phyloP scores from a whole-genome alignment of 2,329 filamentous ascomycete species.

The Pseudogymnoascus sp. region DNA sequence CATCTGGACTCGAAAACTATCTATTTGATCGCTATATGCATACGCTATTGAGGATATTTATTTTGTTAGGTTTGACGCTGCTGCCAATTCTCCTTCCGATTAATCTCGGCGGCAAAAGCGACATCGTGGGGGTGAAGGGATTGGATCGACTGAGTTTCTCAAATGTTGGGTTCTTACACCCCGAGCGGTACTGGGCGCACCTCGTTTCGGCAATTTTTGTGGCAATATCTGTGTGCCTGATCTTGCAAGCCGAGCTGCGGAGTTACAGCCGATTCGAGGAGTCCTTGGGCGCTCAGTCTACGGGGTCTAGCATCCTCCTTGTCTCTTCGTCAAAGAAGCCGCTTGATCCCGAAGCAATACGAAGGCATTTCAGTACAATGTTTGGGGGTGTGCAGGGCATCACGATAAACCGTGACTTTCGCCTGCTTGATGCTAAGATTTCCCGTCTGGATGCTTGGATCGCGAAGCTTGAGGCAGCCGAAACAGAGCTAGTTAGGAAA shows the following conservation, averaged over 20 bases:
- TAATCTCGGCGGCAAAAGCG: slow-evolving; percentile 64
- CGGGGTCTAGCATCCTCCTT: slow-evolving; percentile 73
- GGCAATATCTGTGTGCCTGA: slow-evolving; percentile 69
- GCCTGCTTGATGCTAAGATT: slow-evolving; percentile 72
- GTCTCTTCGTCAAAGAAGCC: slow-evolving; percentile 80
- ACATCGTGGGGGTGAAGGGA: slow-evolving; percentile 46
- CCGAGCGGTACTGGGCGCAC: slow-evolving; percentile 68
- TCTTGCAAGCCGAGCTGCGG: slow-evolving; percentile 48
- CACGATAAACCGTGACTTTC: slow-evolving; percentile 84
- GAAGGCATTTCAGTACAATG: slow-evolving; percentile 81
- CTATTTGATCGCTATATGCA: slow-evolving; percentile 85
- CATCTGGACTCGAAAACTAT: slow-evolving; percentile 57
- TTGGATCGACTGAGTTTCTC: slow-evolving; percentile 76
- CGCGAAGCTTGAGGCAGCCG: slow-evolving; percentile 61
- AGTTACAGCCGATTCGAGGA: slow-evolving; percentile 57
- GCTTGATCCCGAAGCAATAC: slow-evolving; percentile 69
- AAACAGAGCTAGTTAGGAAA: slow-evolving; percentile 70
- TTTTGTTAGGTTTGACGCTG: slow-evolving; percentile 66
- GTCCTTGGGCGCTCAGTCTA: slow-evolving; percentile 63
- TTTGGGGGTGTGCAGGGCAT: slow-evolving; percentile 85
- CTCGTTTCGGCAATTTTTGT: slow-evolving; percentile 66
- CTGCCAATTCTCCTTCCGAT: slow-evolving; percentile 78
- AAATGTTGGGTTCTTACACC: slow-evolving; percentile 59
- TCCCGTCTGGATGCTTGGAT: slow-evolving; percentile 62
- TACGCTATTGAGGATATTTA: slow-evolving; percentile 77